Conservation (phyloP, 1,284 basidiomycete genomes). For the Xerocomus amazonicus region DNA sequence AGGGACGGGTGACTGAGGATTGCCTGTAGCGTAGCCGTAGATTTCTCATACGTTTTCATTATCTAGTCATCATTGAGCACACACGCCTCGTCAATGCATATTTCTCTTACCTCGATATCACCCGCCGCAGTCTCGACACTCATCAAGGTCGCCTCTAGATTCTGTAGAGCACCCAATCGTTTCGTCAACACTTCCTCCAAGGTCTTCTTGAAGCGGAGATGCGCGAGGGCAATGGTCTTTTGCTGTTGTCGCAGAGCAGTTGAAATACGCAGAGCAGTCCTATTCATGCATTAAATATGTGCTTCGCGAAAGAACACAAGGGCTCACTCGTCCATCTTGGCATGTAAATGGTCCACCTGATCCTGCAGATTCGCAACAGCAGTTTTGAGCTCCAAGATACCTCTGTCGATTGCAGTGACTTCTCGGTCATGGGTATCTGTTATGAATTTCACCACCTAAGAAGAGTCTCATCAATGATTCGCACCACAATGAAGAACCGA, state of each 20-base stretch:
- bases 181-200: conserved; percentile 76
- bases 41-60: conserved; percentile 81
- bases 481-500: neutral
- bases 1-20: conserved; percentile 81
- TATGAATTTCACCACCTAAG: conserved; percentile 75
- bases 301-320: neutral
- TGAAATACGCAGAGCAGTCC: conserved; percentile 65
- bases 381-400: conserved; percentile 71
- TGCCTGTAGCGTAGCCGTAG: conserved; percentile 68
- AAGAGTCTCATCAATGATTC: conserved; percentile 2
- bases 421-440: conserved; percentile 40
- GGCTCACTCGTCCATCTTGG: conserved; percentile 63
- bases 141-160: conserved; percentile 72
- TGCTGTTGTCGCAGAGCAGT: conserved; percentile 64
- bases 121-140: conserved; percentile 85
- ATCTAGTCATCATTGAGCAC: conserved; percentile 50
- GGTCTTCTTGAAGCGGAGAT: conserved; percentile 76
- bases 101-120: conserved; percentile 70
- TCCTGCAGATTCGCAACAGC: conserved; percentile 62
- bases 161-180: conserved; percentile 70
- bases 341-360: conserved; percentile 66
- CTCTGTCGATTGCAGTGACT: conserved; percentile 68
- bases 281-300: conserved; percentile 27
- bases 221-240: conserved; percentile 69
- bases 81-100: neutral